A percentile compares a stretch with the other conserved stretches of the same genome.
Conservation (phyloP, 176 grass and related monocot genomes). For the Metroxylon sagu region DNA sequence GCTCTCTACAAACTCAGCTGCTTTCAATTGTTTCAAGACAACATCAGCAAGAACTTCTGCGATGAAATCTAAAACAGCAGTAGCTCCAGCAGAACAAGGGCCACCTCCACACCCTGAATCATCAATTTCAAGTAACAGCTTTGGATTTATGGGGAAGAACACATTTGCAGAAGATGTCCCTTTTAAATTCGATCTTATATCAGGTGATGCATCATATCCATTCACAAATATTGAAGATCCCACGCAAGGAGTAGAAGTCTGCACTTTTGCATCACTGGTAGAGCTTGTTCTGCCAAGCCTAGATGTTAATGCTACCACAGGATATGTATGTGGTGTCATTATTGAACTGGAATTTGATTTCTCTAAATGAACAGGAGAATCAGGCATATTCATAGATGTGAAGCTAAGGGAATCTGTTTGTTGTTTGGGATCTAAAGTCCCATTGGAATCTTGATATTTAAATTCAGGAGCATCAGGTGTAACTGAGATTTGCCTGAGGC, state of each 20-base stretch:
- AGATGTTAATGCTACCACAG: slow-evolving; percentile 66
- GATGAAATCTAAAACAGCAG: slow-evolving; percentile 94
- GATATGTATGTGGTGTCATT: slow-evolving; percentile 62
- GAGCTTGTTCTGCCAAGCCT: slow-evolving; percentile 55
- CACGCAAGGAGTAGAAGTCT: slow-evolving; percentile 59
- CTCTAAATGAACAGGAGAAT: slow-evolving; percentile 70
- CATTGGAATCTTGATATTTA: slow-evolving; percentile 32
- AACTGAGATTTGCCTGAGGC: slow-evolving; percentile 10
- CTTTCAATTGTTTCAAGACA: slow-evolving; percentile 79
- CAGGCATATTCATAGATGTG: slow-evolving; percentile 50
- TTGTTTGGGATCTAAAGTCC: slow-evolving; percentile 30
- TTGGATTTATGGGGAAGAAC: slow-evolving; percentile 70
- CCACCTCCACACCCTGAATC: slow-evolving; percentile 94
- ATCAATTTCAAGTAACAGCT: slow-evolving; percentile 85
- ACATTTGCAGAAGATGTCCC: slow-evolving; percentile 40
- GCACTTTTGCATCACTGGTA: slow-evolving; percentile 46
- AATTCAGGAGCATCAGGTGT: background rate
- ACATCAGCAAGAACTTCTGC: slow-evolving; percentile 94
- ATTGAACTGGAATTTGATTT: slow-evolving; percentile 56
- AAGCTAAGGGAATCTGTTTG: slow-evolving; percentile 53
- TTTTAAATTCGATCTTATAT: slow-evolving; percentile 50
- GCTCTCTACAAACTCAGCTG: slow-evolving; percentile 67
- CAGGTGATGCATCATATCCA: slow-evolving; percentile 56
- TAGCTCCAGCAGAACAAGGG: slow-evolving; percentile 90
- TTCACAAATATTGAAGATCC: slow-evolving; percentile 57